Evolutionary conservation across 176 grass and related monocot genomes (phyloP), one percentile per base, ranked within the genome.

Genomic region (Eremochloa ophiuroides): DNA sequence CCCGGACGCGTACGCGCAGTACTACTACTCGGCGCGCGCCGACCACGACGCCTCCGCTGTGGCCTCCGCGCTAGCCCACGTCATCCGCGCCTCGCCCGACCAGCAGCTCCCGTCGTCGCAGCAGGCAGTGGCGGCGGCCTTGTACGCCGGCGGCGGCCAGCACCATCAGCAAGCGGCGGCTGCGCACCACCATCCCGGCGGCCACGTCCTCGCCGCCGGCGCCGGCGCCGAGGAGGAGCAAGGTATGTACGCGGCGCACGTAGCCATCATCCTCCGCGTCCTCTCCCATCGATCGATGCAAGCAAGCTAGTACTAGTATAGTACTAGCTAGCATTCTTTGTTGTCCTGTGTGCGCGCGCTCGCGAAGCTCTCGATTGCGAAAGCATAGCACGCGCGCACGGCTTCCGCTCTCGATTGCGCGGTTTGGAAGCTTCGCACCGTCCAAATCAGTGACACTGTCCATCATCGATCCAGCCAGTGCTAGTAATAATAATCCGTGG

Each of bases 61-160:
- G 93, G 96, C 94, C 43, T 95, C 96, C 48, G 96, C 96, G 44
- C 92, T 98, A 8, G 72, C 90, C 48, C 90, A 92, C 73, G 95
- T 97, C 48, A 96, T 99, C 82, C 60, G 91, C 80, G 82, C 91
- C 29, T 80, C 80, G 46, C 85, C 88, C 4, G 79, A 82, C n/a
- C 78, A 82, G 56, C 53, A 34, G 4, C 46, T 3, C 4, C 44
- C 23, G 23, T 25, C 43, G 11, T 25, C 43, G 11, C 67, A 64
- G 30, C 23, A 33, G 10, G 27, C 37, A n/a, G n/a, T n/a, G 3
- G 53, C 56, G 7, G 22, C 25, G 0, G 47, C 35, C 42, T 71
- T 82, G 58, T 73, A 89, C 73, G 15, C 56, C 1, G 66, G 42
- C 50, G 29, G 26, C 40, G 50, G 74, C 17, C 23, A 75, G 4